These are phyloP conservation scores for Claviceps fusiformis DNA, from an alignment of 2,329 filamentous ascomycete genomes.

Conservation along the genomic window DNA sequence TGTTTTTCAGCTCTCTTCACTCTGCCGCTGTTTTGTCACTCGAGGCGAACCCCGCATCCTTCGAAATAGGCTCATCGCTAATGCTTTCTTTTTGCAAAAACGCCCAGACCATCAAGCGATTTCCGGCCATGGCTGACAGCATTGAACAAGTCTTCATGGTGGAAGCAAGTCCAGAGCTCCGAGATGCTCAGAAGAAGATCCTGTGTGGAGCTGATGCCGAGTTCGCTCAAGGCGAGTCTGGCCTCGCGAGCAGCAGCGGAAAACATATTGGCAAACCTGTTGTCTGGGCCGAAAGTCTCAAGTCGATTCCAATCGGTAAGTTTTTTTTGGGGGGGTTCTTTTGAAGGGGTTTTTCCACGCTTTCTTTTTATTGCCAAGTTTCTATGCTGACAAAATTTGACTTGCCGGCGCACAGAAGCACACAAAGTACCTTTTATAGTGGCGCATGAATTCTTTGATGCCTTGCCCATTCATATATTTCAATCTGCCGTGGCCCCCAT, in stretches of 20 bases:
- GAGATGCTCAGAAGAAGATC: constrained; percentile 63
- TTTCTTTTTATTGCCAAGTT: not conserved
- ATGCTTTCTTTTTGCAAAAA: not conserved
- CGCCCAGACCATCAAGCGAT: constrained; percentile 64
- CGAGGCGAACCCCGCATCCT: no score
- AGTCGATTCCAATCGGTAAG: constrained; percentile 60
- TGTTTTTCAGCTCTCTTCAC: not conserved
- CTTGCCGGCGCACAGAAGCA: constrained; percentile 31
- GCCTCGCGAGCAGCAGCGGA: constrained; percentile 59
- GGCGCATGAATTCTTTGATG: constrained; percentile 97
- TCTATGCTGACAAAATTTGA: not conserved
- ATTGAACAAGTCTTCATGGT: constrained; percentile 88
- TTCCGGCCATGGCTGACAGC: constrained; percentile 60
- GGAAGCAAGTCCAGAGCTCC: constrained; percentile 74
- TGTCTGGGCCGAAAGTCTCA: constrained; percentile 81
- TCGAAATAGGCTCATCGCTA: not conserved
- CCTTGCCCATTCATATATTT: constrained; percentile 90
- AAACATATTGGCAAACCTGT: constrained; percentile 66
- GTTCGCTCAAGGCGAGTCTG: constrained; percentile 58
- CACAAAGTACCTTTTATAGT: constrained; percentile 80
- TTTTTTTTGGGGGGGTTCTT: not conserved
- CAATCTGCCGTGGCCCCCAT: constrained; percentile 47
- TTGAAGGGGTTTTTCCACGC: no score
- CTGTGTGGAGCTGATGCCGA: constrained; percentile 61
- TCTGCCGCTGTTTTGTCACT: not conserved